Evolutionary conservation across 306 rosid genomes (phyloP), one percentile per base, ranked within the genome.

Genomic region (Ammopiptanthus mongolicus): DNA sequence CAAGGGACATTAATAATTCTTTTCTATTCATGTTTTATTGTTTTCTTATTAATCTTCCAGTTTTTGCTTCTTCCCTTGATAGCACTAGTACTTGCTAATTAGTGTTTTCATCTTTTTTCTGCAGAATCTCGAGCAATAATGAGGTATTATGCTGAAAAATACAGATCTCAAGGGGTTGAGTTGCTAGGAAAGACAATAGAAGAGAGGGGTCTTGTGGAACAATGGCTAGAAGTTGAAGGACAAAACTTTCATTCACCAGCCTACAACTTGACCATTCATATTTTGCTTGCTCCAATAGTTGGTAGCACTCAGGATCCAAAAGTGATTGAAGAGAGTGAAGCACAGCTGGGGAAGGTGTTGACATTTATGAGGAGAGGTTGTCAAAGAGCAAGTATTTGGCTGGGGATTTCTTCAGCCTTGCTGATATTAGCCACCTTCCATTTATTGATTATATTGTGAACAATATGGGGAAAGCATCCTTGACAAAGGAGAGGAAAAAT

Each of bases 141-240:
- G 47, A 41, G 47, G 47, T 41, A 41, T 2, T 41, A 41, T 41
- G 10, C 47, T 41, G 47, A 41, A 41, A 41, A 41, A 3, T 41
- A 9, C 1, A 41, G 11, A 13, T 41, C 47, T 7, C 47, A 41
- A 41, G 47, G 47, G 12, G 59, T 62, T 19, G 84, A 87, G 11
- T 83, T 87, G 46, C 61, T 85, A 3, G 89, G 88, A 3, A 65
- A 55, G 19, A 85, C 83, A 36, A 51, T 83, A 7, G 89, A 87
- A 82, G 91, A 87, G 41, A 85, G 80, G 23, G 84, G 86, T 60
- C 14, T 77, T 0, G 82, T 87, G 19, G 91, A 85, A n/a, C 87
- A 87, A 67, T 87, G 91, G 91, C 72, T 87, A 3, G 87, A 87
- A 52, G 86, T 83, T 56, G 91, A 85, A 73, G 89, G 84, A 50